A percentile compares a stretch with the other conserved stretches of the same genome.
phyloP scores from a whole-genome alignment of 192 early-diverging fungal species.

The Phlyctochytrium planicorne region DNA sequence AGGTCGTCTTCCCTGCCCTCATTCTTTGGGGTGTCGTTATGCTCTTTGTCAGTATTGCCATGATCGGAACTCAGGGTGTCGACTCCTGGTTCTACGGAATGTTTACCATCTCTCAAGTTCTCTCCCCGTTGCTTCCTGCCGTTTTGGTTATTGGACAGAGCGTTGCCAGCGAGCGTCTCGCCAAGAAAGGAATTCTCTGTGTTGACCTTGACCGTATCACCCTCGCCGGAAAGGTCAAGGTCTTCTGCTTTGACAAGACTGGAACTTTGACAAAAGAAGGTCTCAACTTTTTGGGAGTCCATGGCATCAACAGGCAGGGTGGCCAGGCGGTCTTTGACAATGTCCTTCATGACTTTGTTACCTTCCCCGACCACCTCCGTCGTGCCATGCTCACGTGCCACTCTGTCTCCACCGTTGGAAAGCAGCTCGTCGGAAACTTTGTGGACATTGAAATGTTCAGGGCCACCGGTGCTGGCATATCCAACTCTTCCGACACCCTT shows the following conservation, averaged over 20 bases:
- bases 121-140: constrained; percentile 70
- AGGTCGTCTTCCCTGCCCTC: constrained; percentile 63
- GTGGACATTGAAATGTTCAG: constrained; percentile 81
- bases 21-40: constrained; percentile 65
- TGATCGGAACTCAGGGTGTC: constrained; percentile 44
- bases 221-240: constrained; percentile 70
- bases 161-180: constrained; percentile 63
- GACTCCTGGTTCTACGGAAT: constrained; percentile 75
- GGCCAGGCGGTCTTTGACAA: constrained; percentile 9
- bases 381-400: constrained; percentile 62
- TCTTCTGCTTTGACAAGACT: constrained; percentile 81
- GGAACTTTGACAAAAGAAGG: constrained; percentile 77
- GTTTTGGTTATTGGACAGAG: constrained; percentile 74
- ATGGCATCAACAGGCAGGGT: constrained; percentile 8
- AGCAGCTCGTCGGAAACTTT: constrained; percentile 70
- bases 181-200: constrained; percentile 65
- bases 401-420: constrained; percentile 58
- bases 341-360: constrained; percentile 26
- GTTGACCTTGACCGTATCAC: constrained; percentile 74
- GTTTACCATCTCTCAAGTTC: constrained; percentile 69
- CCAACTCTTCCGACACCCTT: constrained; percentile 46
- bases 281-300: constrained; percentile 63
- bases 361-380: constrained; percentile 26
- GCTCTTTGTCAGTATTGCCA: constrained; percentile 28
- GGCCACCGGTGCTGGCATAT: constrained; percentile 52